Percentiles rank a stretch among this genome's conserved stretches.
phyloP scores from a whole-genome alignment of 768 basidiomycete genomes.

The Termitomyces sp. region DNA sequence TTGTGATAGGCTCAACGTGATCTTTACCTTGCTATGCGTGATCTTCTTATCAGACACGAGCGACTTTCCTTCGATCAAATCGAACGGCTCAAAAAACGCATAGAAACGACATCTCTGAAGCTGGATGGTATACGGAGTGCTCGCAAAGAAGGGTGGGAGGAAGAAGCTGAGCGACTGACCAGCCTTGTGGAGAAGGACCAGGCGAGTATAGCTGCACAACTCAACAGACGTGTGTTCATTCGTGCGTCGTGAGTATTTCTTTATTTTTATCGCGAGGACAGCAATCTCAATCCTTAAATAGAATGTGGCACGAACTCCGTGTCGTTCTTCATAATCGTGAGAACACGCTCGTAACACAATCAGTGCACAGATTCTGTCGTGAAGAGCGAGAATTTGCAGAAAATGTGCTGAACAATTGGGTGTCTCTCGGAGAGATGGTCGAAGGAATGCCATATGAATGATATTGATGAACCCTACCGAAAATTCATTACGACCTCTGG shows the following conservation, averaged over 20 bases:
- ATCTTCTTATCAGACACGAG: slow-evolving; percentile 83
- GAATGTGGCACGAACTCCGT: slow-evolving; percentile 95
- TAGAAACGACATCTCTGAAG: slow-evolving; percentile 71
- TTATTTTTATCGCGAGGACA: background rate
- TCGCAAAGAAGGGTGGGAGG: slow-evolving; percentile 81
- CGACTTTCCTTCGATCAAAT: slow-evolving; percentile 87
- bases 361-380: slow-evolving; percentile 66
- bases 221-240: slow-evolving; percentile 81
- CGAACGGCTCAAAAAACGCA: slow-evolving; percentile 81
- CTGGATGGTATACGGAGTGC: slow-evolving; percentile 67
- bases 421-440: slow-evolving; percentile 60
- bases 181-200: slow-evolving; percentile 82
- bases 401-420: slow-evolving; percentile 67
- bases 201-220: slow-evolving; percentile 64
- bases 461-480: background rate
- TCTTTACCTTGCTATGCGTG: slow-evolving; percentile 81
- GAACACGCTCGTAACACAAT: slow-evolving; percentile 71
- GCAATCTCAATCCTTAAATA: slow-evolving; percentile 22
- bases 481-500: background rate
- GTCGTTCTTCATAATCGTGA: slow-evolving; percentile 90
- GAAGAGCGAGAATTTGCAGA: slow-evolving; percentile 71
- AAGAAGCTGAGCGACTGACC: slow-evolving; percentile 75
- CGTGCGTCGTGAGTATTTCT: slow-evolving; percentile 70
- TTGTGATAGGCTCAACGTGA: slow-evolving; percentile 64
- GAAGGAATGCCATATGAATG: slow-evolving; percentile 85